phyloP scores from a whole-genome alignment of 768 basidiomycete species.

The Imleria badia region DNA sequence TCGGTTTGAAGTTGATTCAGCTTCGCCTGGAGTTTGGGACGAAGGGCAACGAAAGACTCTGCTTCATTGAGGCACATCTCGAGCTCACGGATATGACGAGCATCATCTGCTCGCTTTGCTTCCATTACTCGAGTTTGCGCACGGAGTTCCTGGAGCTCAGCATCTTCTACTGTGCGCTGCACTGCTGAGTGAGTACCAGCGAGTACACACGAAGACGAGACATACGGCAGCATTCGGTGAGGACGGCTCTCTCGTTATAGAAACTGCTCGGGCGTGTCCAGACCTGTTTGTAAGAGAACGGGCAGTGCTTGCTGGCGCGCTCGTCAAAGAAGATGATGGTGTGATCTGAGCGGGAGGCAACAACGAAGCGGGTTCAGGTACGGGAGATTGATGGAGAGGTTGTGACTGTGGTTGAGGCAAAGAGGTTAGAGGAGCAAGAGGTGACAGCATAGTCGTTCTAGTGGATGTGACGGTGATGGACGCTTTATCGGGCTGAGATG shows the following conservation, averaged over 20 bases:
- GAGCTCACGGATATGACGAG: slow-evolving; percentile 78
- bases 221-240: slow-evolving; percentile 26
- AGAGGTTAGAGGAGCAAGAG: slow-evolving; percentile 34
- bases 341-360: slow-evolving; percentile 16
- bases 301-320: not conserved
- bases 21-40: slow-evolving; percentile 92
- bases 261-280: slow-evolving; percentile 12
- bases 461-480: slow-evolving; percentile 15
- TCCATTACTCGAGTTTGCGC: slow-evolving; percentile 86
- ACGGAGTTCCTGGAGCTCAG: slow-evolving; percentile 76
- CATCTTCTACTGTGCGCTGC: slow-evolving; percentile 45
- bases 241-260: slow-evolving; percentile 28
- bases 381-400: slow-evolving; percentile 22
- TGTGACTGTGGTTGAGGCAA: slow-evolving; percentile 29
- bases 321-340: slow-evolving; percentile 16
- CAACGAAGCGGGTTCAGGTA: slow-evolving; percentile 5
- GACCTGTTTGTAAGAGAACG: slow-evolving; percentile 7
- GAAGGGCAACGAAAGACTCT: slow-evolving; percentile 75
- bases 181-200: slow-evolving; percentile 8
- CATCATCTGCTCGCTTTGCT: slow-evolving; percentile 82
- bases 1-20: slow-evolving; percentile 79
- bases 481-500: slow-evolving; percentile 20
- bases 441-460: slow-evolving; percentile 42
- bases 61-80: slow-evolving; percentile 84
- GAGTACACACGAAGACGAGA: not conserved